Evolutionary conservation across 2,329 filamentous ascomycete species (phyloP), one percentile per base, ranked within the genome.

Genomic region (Talaromyces sp.): DNA sequence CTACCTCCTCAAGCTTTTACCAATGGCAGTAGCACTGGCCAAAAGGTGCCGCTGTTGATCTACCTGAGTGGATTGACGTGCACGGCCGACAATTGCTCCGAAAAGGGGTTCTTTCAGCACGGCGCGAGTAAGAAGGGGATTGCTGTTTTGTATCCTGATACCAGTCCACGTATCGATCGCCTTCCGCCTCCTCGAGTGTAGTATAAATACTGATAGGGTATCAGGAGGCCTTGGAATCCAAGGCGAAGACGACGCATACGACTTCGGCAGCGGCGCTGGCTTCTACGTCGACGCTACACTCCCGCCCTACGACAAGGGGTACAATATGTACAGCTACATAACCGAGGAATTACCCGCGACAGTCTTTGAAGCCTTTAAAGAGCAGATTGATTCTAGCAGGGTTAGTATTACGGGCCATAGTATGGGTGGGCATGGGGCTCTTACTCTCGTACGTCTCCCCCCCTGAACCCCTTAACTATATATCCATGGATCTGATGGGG

Each of bases 31-130:
- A n/a, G n/a, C n/a, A n/a, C n/a, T 58, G 63, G 79, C 47, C 78
- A 83, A 64, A 91, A 90, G 72, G 88, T 92, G 1, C 95, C 95
- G 27, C 87, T 98, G 34, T 86, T 99, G 66, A 89, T 97, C 81
- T 99, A 94, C 80, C 89, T 99, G 66, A 94, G 94, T 15, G 95
- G 95, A 61, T 84, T 99, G 67, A 98, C 95, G 67, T 99, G 95
- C 84, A 94, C 93, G 1, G 93, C 92, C 40, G 93, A 98, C 72
- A 89, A 89, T 71, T 87, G 86, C 77, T 86, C 87, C 1, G 87
- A 89, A 74, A 89, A 89, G 77, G 95, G 93, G 62, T 98, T 97
- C 84, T 91, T 99, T 80, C 93, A 97, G 76, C 88, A 90, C 72
- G 86, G 87, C 68, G 95, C 95, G 58, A 86, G 89, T 65, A 84